Base-by-base conservation (phyloP, 2,329 filamentous ascomycete species). In the Aspergillus puulaauensis region DNA sequence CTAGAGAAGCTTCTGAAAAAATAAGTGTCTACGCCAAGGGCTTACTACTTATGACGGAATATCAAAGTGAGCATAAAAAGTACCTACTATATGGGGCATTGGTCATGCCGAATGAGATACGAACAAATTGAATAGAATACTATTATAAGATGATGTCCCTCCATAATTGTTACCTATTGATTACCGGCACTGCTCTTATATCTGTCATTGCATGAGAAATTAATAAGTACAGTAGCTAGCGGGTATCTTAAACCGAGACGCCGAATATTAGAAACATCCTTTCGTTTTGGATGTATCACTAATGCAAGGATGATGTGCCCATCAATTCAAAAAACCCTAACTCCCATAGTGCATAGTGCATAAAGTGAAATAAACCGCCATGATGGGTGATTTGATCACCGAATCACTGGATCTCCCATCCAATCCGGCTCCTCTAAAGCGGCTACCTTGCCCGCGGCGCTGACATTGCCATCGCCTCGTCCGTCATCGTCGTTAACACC, bases 1-100 rank as follows among this genome's bases (percentile, higher is more conserved):
- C 78, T 96, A 58, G 82, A 84, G 73, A 86, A 85, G 74, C 77
- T 92, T 51, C 80, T 95, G 67, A 81, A 83, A 75, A 74, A 72
- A 62, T 52, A 37, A 19, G 9, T 48, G n/a, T 21, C 6, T 44
- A 7, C 14, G 9, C n/a, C 27, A 12, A 35, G 8, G 24, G 44
- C 15, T 17, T 47, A 7, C 15, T 40, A 7, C 23, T 27, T 31
- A 51, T 31, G 8, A 53, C 14, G 24, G 35, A n/a, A 43, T 9
- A 19, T 48, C 19, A 17, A 49, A 53, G 19, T 23, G 15, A 41
- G 9, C 17, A 27, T 17, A 15, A 48, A 44, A 48, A 50, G 17
- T 35, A 55, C 39, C n/a, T 45, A 40, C 23, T 17, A 43, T 44
- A 15, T 33, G 37, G 23, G 46, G 45, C 21, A 37, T 43, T 19